Evolutionary conservation across 2,329 filamentous ascomycete genomes (phyloP).

Genomic region (Trichoderma sp.): DNA sequence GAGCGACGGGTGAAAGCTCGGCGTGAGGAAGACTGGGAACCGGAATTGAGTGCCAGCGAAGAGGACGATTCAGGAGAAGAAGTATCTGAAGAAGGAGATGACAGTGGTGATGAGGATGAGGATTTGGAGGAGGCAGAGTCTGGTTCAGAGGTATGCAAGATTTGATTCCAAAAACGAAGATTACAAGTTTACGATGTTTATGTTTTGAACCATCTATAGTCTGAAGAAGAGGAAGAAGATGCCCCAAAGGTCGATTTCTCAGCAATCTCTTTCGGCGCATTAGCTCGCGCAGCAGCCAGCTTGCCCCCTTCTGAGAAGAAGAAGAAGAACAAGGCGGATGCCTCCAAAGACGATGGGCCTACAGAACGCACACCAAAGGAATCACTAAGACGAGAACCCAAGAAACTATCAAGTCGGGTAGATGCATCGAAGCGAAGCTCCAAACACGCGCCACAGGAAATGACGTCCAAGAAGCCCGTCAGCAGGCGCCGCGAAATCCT

Average conservation of each 20-base stretch:
- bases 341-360: slow-evolving; percentile 28
- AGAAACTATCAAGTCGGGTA: slow-evolving; percentile 21
- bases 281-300: slow-evolving; percentile 80
- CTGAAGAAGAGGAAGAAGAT: slow-evolving; percentile 32
- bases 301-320: slow-evolving; percentile 45
- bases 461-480: slow-evolving; percentile 81
- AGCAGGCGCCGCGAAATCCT: slow-evolving; percentile 77
- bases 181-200: not conserved
- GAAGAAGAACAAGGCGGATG: slow-evolving; percentile 33
- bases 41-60: slow-evolving; percentile 38
- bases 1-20: slow-evolving; percentile 48
- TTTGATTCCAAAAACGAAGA: not conserved
- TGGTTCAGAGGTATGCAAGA: slow-evolving; percentile 31
- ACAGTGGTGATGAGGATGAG: slow-evolving; percentile 37
- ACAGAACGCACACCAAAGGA: slow-evolving; percentile 28
- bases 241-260: slow-evolving; percentile 49
- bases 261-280: slow-evolving; percentile 81
- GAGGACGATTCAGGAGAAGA: slow-evolving; percentile 34
- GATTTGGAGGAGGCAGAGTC: slow-evolving; percentile 25
- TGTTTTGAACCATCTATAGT: slow-evolving; percentile 18
- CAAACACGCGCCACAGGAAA: slow-evolving; percentile 87
- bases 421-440: slow-evolving; percentile 50
- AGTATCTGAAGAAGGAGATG: slow-evolving; percentile 33
- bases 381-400: not conserved
- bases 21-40: slow-evolving; percentile 46